Conservation (phyloP, 192 early-diverging fungal species). For the Funneliformis geosporum region DNA sequence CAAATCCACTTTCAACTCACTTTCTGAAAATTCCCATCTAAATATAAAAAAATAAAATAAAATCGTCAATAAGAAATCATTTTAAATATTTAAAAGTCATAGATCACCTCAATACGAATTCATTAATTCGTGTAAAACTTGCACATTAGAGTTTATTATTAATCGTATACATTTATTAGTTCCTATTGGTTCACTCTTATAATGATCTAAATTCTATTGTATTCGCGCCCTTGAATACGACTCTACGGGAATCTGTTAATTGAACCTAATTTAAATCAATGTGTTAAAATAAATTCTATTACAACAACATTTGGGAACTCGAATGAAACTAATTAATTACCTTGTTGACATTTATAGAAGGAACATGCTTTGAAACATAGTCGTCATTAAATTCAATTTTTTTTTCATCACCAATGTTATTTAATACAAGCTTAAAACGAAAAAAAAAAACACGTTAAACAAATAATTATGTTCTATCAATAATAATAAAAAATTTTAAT, state of each 20-base stretch:
- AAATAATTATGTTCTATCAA: no score
- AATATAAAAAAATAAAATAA: background rate
- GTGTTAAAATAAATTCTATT: background rate
- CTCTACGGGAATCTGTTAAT: constrained; percentile 82
- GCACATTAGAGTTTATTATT: constrained; percentile 73
- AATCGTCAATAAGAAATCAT: no score
- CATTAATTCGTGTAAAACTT: constrained; percentile 77
- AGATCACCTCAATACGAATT: constrained; percentile 77
- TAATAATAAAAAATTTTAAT: constrained; percentile 1
- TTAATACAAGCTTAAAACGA: constrained; percentile 62
- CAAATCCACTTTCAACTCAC: constrained; percentile 92
- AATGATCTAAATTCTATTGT: constrained; percentile 86
- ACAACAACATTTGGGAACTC: constrained; percentile 25
- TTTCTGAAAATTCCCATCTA: constrained; percentile 81
- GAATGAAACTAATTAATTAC: constrained; percentile 51
- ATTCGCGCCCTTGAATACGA: constrained; percentile 83
- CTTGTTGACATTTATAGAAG: constrained; percentile 89
- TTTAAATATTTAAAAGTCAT: background rate
- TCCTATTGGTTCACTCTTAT: constrained; percentile 87
- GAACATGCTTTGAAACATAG: constrained; percentile 96
- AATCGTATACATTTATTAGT: constrained; percentile 88
- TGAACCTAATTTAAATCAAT: constrained; percentile 66
- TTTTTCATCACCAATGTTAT: constrained; percentile 71
- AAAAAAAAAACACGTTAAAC: constrained; percentile 8
- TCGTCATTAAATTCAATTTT: constrained; percentile 91